Evolutionary conservation across 2,329 filamentous ascomycete genomes (phyloP), one percentile per base, ranked within the genome.

Genomic region (Paramyrothecium roridum): DNA sequence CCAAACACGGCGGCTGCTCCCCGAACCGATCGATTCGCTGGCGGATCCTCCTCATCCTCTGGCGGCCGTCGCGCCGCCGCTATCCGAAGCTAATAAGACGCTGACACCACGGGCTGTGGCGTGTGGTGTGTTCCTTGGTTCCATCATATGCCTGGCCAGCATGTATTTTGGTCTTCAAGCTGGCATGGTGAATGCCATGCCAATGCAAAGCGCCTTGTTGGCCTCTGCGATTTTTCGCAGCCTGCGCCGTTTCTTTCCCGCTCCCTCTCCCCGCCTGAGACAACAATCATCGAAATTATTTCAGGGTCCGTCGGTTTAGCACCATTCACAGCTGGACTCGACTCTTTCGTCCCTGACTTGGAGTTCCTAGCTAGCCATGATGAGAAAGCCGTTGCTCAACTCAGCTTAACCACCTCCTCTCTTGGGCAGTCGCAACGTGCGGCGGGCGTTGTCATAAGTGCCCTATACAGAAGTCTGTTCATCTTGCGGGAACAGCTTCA

Each of bases 151-250:
- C 45, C 33, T 54, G 20, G 26, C 89, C 37, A 96, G 96, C 69
- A 96, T 92, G 78, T 96, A 96, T 71, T 96, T 96, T 69, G 92
- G 92, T 11, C 77, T 96, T 30, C 91, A 96, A 72, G 92, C 89
- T 26, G 71, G 72, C 30, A 74, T 69, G 70, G 72, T 80, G 52
- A 80, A 85, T 65, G 87, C 88, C 57, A 96, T 96, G 92, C 88
- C 89, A n/a, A 96, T 96, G 90, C 92, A 92, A 1, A 89, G 90
- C 2, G 91, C 90, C 8, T 75, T 96, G 56, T 88, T 96, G 60
- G 91, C 91, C 7, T 96, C 96, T 67, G 91, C 90, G 10, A 87
- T 93, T 62, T 96, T 96, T 79, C 23, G 37, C 12, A 33, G 40
- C 45, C 22, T 54, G 10, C 52, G 37, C 21, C 21, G 16, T 43